Percentiles rank a stretch among this genome's conserved stretches.
phyloP scores from a whole-genome alignment of 75 land plant genomes.

The Pinus tabuliformis region DNA sequence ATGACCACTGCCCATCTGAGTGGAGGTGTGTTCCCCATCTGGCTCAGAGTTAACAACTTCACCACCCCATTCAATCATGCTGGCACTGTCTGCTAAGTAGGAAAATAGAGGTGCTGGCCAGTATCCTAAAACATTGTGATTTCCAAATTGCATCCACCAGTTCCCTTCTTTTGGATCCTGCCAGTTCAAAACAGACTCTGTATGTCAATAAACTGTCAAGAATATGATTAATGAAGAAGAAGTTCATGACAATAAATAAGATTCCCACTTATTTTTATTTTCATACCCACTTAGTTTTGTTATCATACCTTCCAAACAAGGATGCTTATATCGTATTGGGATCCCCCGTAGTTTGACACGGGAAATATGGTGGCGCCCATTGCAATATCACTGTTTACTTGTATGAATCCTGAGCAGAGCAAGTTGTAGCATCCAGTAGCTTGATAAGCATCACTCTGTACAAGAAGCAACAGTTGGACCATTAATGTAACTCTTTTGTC shows the following conservation, averaged over 20 bases:
- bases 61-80: conserved; percentile 92
- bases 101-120: conserved; percentile 85
- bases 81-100: conserved; percentile 72
- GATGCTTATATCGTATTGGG: conserved; percentile 76
- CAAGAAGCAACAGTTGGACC: background rate
- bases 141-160: conserved; percentile 97
- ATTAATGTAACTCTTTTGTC: conserved; percentile 4
- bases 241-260: background rate
- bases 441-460: conserved; percentile 82
- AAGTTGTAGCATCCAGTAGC: conserved; percentile 94
- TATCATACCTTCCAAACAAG: conserved; percentile 76
- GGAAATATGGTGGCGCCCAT: conserved; percentile 79
- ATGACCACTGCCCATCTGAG: conserved; percentile 92
- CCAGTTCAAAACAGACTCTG: background rate
- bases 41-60: conserved; percentile 84
- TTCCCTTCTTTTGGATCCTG: conserved; percentile 85
- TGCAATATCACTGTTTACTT: conserved; percentile 67
- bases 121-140: conserved; percentile 67
- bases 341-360: conserved; percentile 37
- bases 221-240: background rate
- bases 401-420: conserved; percentile 84
- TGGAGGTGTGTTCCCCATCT: conserved; percentile 72
- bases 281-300: conserved; percentile 33
- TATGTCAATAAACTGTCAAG: background rate
- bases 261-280: background rate